Conservation (phyloP, 176 grass and related monocot species). For the Dactylis glomerata region DNA sequence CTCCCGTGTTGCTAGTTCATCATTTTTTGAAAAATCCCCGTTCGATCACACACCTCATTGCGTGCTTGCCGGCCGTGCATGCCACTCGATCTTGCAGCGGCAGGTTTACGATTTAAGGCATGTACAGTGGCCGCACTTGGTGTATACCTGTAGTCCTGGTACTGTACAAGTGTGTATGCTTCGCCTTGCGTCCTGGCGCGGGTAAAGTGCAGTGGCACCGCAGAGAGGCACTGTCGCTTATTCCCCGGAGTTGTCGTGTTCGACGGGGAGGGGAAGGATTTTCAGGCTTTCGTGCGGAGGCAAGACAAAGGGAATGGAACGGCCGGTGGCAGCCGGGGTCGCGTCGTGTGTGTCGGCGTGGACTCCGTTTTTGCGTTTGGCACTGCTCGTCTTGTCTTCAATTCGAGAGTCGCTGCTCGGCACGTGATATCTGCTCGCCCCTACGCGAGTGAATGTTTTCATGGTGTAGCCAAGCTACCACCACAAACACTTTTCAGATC, state of each 20-base stretch:
- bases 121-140: constrained; percentile 13
- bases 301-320: constrained; percentile 40
- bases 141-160: not conserved
- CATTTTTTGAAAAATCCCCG: not conserved
- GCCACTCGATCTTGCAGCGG: too few species aligned
- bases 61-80: not conserved
- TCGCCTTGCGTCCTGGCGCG: constrained; percentile 10
- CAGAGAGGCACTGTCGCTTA: not conserved
- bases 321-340: not conserved
- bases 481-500: not conserved
- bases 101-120: not conserved
- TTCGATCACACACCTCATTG: not conserved
- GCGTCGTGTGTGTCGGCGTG: not conserved
- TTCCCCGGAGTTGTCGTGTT: constrained; percentile 36
- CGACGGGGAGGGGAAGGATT: constrained; percentile 1
- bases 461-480: not conserved
- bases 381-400: constrained; percentile 16
- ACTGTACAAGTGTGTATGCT: not conserved
- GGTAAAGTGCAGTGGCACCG: not conserved
- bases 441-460: not conserved
- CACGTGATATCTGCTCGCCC: constrained; percentile 26
- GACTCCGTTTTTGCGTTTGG: not conserved
- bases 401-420: not conserved
- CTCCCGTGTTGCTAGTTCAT: not conserved
- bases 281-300: not conserved